A percentile compares a stretch with the other conserved stretches of the same genome.
phyloP scores from a whole-genome alignment of 2,329 filamentous ascomycete genomes.

The Diaporthe sp. region DNA sequence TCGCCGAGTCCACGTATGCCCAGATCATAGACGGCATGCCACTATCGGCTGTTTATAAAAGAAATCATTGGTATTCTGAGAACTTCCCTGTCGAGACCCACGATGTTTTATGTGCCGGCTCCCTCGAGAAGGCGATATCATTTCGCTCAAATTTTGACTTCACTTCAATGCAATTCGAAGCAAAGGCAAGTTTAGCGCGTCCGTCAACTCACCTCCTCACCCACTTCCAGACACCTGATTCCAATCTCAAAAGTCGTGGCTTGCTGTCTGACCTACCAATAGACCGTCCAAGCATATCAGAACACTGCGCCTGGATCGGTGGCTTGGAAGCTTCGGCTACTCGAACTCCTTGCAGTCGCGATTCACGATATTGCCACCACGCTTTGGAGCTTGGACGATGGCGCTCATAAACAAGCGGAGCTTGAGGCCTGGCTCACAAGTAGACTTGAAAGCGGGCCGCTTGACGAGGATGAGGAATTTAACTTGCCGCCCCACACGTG shows the following conservation, averaged over 20 bases:
- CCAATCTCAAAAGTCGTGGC: fast-evolving
- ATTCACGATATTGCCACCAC: background rate
- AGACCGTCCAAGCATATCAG: background rate
- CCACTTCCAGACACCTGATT: background rate
- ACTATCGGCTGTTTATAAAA: background rate
- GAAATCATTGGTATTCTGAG: background rate
- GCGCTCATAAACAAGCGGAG: background rate
- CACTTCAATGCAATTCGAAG: background rate
- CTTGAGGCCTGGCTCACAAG: constrained; percentile 1
- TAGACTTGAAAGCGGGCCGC: background rate
- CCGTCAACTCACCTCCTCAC: background rate
- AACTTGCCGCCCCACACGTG: constrained; percentile 6
- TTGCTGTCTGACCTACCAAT: background rate
- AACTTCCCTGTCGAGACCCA: background rate
- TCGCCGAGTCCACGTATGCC: background rate
- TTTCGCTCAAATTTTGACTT: background rate
- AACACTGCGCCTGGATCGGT: background rate
- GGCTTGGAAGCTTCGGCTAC: constrained; percentile 1
- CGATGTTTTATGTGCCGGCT: background rate
- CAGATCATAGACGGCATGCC: constrained; percentile 6
- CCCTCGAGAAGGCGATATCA: background rate
- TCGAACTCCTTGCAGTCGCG: background rate
- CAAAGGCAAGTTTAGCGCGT: background rate
- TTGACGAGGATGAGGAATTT: background rate
- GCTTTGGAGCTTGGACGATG: background rate